Conservation (phyloP, 2,329 filamentous ascomycete genomes). For the Cladosporium phlei region DNA sequence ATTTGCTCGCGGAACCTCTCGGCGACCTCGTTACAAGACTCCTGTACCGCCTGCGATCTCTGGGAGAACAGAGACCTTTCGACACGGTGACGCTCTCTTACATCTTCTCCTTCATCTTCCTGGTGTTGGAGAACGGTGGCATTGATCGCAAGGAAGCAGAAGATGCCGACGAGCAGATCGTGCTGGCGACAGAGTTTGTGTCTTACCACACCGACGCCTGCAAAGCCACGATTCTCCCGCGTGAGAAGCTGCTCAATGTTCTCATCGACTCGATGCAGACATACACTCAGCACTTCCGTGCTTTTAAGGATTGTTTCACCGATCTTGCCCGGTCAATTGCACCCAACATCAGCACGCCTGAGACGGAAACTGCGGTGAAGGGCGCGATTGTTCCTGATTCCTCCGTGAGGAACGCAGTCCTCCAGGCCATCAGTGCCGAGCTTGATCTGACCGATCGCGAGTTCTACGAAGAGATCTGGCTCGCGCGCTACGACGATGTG, state of each 20-base stretch:
- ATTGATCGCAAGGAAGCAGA: constrained; percentile 64
- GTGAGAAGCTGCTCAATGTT: constrained; percentile 64
- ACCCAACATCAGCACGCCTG: constrained; percentile 67
- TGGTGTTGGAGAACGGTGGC: constrained; percentile 73
- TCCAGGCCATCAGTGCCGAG: constrained; percentile 87
- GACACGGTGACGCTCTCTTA: constrained; percentile 85
- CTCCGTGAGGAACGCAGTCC: constrained; percentile 73
- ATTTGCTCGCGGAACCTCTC: constrained; percentile 73
- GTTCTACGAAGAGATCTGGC: constrained; percentile 87
- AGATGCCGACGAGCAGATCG: constrained; percentile 81
- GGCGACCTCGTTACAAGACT: constrained; percentile 78
- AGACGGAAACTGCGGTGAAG: constrained; percentile 70
- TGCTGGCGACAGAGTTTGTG: constrained; percentile 82
- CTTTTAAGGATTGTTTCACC: constrained; percentile 85
- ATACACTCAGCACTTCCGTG: constrained; percentile 90
- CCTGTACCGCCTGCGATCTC: constrained; percentile 82
- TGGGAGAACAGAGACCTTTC: constrained; percentile 89
- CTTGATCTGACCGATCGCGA: constrained; percentile 84
- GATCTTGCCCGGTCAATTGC: constrained; percentile 82
- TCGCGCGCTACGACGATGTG: constrained; percentile 85
- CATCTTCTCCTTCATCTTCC: constrained; percentile 73
- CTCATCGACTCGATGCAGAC: constrained; percentile 79
- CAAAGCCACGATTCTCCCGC: constrained; percentile 68
- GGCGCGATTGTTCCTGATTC: constrained; percentile 75
- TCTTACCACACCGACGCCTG: constrained; percentile 82